A percentile compares a stretch with the other conserved stretches of the same genome.
Evolutionary conservation across 192 early-diverging fungal species (phyloP).

Genomic region (Linnemannia hyalina): DNA sequence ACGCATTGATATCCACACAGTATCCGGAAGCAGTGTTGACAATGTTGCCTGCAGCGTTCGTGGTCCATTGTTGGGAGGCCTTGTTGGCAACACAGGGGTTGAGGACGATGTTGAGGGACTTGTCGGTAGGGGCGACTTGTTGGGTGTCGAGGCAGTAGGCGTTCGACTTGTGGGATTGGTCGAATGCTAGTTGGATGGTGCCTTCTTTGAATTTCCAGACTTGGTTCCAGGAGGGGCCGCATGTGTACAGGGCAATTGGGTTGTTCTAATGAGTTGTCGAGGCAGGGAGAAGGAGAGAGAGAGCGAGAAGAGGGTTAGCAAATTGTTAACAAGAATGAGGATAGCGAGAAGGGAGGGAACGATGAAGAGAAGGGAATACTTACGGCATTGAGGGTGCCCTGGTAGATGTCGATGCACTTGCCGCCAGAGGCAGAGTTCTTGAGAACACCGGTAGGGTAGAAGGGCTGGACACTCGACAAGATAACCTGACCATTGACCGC

Average conservation of each 20-base stretch:
- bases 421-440: slow-evolving; percentile 28
- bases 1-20: slow-evolving; percentile 12
- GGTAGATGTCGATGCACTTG: slow-evolving; percentile 36
- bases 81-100: slow-evolving; percentile 10
- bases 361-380: background rate
- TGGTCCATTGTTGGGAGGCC: slow-evolving; percentile 18
- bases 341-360: background rate
- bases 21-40: background rate
- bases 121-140: background rate
- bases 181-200: slow-evolving; percentile 19
- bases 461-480: slow-evolving; percentile 50
- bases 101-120: slow-evolving; percentile 1
- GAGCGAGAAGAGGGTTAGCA: background rate
- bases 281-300: too few species aligned
- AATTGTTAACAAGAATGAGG: background rate
- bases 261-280: background rate
- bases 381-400: slow-evolving; percentile 26
- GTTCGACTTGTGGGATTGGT: background rate
- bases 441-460: slow-evolving; percentile 45
- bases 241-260: slow-evolving; percentile 15
- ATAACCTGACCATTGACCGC: slow-evolving; percentile 42
- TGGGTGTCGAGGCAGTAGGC: slow-evolving; percentile 21
- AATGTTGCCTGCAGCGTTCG: slow-evolving; percentile 15
- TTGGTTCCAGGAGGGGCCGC: slow-evolving; percentile 12
- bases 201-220: slow-evolving; percentile 39